These are phyloP conservation scores for Neoboletus magnificus DNA, from an alignment of 768 basidiomycete genomes.

Conservation along the genomic window DNA sequence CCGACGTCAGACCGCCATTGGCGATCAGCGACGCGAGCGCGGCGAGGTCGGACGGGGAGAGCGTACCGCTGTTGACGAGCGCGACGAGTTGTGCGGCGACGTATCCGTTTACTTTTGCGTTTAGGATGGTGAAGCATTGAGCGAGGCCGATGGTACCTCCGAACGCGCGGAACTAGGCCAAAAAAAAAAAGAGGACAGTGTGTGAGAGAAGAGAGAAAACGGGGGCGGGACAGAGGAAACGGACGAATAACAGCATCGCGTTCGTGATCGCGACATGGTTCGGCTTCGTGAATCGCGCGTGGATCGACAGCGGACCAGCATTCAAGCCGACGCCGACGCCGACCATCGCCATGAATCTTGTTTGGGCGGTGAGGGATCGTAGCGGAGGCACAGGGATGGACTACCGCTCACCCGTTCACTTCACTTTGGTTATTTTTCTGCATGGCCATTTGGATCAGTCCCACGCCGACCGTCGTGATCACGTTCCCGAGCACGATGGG, in stretches of 20 bases:
- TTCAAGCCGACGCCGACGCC: conserved; percentile 44
- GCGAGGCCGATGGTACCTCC: conserved; percentile 56
- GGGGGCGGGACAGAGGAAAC: conserved; percentile 12
- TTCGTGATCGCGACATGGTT: conserved; percentile 42
- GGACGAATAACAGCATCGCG: conserved; percentile 43
- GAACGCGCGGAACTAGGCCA: conserved; percentile 40
- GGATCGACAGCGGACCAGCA: conserved; percentile 39
- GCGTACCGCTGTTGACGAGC: conserved; percentile 16
- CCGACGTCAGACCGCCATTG: conserved; percentile 30
- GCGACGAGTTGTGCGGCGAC: conserved; percentile 25
- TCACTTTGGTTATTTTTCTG: conserved; percentile 32
- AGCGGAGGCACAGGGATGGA: background rate
- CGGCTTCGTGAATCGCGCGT: conserved; percentile 45
- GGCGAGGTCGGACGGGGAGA: conserved; percentile 29
- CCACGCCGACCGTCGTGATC: conserved; percentile 40
- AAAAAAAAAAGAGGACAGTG: background rate
- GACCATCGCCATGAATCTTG: conserved; percentile 44
- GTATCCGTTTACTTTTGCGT: conserved; percentile 38
- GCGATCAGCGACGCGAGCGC: conserved; percentile 25
- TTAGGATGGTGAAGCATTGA: conserved; percentile 49
- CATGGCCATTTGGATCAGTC: conserved; percentile 43
- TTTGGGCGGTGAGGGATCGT: background rate
- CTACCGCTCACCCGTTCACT: conserved; percentile 34
- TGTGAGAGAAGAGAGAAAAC: background rate
- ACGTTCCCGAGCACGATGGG: conserved; percentile 39